A percentile compares a stretch with the other conserved stretches of the same genome.
phyloP scores from a whole-genome alignment of 805 yeast genomes.

The Candida rishiriensis region DNA sequence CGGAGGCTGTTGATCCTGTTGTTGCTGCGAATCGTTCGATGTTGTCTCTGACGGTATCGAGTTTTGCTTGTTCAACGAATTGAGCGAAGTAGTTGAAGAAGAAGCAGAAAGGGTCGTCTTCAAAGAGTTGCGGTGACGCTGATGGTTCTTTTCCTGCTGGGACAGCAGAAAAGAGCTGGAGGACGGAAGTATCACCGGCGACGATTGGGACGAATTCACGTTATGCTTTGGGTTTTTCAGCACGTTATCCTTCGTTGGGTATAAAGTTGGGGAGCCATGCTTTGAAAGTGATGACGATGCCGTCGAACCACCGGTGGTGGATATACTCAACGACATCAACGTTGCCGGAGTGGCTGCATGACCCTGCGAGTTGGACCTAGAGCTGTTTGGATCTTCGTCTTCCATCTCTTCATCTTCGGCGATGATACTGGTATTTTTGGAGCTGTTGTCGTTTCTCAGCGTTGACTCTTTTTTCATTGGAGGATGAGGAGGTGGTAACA shows the following conservation, averaged over 20 bases:
- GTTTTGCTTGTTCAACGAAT: neutral
- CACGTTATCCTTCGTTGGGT: slow-evolving; percentile 24
- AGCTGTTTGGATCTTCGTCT: neutral
- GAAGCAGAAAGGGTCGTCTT: slow-evolving; percentile 6
- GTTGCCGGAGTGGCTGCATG: slow-evolving; percentile 29
- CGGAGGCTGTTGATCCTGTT: neutral
- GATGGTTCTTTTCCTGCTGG: neutral
- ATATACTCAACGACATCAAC: slow-evolving; percentile 22
- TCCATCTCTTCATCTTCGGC: neutral
- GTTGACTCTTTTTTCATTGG: slow-evolving; percentile 3
- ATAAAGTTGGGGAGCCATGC: slow-evolving; percentile 16
- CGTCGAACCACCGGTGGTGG: slow-evolving; percentile 4
- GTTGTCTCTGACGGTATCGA: no score
- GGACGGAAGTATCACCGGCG: slow-evolving; percentile 35
- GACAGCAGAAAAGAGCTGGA: slow-evolving; percentile 17
- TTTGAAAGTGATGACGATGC: slow-evolving; percentile 11
- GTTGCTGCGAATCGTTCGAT: neutral
- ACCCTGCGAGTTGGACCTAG: neutral
- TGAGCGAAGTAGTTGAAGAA: neutral
- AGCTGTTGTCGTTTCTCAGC: neutral
- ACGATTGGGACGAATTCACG: slow-evolving; percentile 27
- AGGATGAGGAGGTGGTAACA: slow-evolving; percentile 24
- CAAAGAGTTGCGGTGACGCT: slow-evolving; percentile 2
- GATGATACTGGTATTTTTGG: no score
- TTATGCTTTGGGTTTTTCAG: slow-evolving; percentile 29